Evolutionary conservation across 495 filamentous ascomycete genomes (phyloP).

Genomic region (Talaromyces nanjingensis): DNA sequence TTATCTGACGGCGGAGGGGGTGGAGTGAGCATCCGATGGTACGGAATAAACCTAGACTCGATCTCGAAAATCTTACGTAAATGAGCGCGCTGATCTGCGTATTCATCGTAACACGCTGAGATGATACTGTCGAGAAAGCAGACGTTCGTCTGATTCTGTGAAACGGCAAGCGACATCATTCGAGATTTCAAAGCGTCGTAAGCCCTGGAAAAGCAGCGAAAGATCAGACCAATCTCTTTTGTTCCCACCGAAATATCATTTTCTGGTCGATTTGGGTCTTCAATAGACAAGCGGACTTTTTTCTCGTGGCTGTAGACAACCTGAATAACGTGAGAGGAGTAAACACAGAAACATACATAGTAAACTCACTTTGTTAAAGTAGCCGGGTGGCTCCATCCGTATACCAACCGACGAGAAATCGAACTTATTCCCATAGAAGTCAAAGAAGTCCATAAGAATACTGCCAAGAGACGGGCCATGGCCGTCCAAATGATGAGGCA

Average conservation of each 20-base stretch:
- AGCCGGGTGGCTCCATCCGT: slow-evolving; percentile 61
- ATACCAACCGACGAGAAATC: slow-evolving; percentile 62
- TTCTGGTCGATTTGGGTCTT: slow-evolving; percentile 74
- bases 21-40: slow-evolving; percentile 22
- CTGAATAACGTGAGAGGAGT: not conserved
- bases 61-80: slow-evolving; percentile 40
- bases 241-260: slow-evolving; percentile 87
- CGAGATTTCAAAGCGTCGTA: slow-evolving; percentile 46
- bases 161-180: slow-evolving; percentile 40
- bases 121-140: slow-evolving; percentile 62
- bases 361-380: slow-evolving; percentile 62
- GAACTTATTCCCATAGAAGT: slow-evolving; percentile 80
- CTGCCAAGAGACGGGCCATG: slow-evolving; percentile 63
- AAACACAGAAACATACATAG: not conserved
- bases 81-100: slow-evolving; percentile 53
- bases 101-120: slow-evolving; percentile 64
- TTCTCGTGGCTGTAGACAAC: slow-evolving; percentile 27
- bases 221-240: slow-evolving; percentile 52
- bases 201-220: slow-evolving; percentile 57
- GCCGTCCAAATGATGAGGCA: slow-evolving; percentile 56
- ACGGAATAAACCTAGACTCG: slow-evolving; percentile 28
- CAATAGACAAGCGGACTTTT: slow-evolving; percentile 58
- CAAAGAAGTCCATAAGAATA: slow-evolving; percentile 75
- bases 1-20: slow-evolving; percentile 22
- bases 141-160: slow-evolving; percentile 18